These are phyloP conservation scores for Pythium dissimile DNA, from an alignment of 352 stramenopile species.

Conservation along the genomic window DNA sequence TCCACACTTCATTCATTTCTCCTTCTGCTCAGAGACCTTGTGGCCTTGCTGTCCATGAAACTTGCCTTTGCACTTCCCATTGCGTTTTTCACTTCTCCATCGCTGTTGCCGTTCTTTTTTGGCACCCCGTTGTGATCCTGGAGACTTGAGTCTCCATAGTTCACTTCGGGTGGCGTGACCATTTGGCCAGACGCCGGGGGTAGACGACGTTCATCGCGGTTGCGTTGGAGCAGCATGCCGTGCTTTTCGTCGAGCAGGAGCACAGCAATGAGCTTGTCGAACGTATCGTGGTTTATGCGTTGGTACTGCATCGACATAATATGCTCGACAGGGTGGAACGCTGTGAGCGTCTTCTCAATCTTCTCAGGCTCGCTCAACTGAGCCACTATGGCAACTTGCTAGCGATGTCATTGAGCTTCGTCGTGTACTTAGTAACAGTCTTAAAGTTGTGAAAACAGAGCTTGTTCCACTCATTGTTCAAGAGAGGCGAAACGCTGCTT, in stretches of 20 bases:
- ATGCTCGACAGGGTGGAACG: too few species aligned
- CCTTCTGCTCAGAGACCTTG: background rate
- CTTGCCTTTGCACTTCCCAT: background rate
- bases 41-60: background rate
- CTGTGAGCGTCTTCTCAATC: too few species aligned
- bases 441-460: too few species aligned
- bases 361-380: too few species aligned
- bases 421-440: too few species aligned
- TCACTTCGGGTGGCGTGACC: background rate
- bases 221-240: slow-evolving; percentile 11
- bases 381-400: too few species aligned
- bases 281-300: slow-evolving; percentile 9
- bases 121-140: too few species aligned
- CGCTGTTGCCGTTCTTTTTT: background rate
- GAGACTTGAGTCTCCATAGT: slow-evolving; percentile 12
- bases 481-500: slow-evolving; percentile 4
- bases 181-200: background rate
- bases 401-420: too few species aligned
- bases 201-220: slow-evolving; percentile 13
- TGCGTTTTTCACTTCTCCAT: background rate
- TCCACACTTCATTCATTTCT: slow-evolving; percentile 4
- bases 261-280: slow-evolving; percentile 13
- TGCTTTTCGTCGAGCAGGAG: slow-evolving; percentile 16
- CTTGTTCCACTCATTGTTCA: slow-evolving; percentile 14
- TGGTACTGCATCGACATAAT: slow-evolving; percentile 8